phyloP scores from a whole-genome alignment of 2,329 filamentous ascomycete species.

The Aspergillus quadricinctus region DNA sequence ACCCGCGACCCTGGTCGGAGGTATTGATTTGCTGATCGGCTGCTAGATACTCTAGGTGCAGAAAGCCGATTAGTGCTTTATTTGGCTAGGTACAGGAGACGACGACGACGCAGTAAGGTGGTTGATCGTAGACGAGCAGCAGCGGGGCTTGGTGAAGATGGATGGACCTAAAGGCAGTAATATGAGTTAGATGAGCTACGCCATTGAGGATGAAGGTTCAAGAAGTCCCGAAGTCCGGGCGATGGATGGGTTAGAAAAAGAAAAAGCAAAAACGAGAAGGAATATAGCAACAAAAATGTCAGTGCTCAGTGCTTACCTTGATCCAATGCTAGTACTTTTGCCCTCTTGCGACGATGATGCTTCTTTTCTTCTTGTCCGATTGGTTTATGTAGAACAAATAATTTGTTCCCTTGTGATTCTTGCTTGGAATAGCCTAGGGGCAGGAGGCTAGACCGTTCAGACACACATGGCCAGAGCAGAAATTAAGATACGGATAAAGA shows the following conservation, averaged over 20 bases:
- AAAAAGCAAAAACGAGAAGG: slow-evolving; percentile 2
- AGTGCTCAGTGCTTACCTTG: background rate
- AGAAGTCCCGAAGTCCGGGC: background rate
- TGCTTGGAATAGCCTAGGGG: slow-evolving; percentile 9
- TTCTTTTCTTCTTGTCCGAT: background rate
- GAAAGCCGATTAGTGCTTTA: background rate
- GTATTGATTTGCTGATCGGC: background rate
- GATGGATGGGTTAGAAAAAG: background rate
- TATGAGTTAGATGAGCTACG: background rate
- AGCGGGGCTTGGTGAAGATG: background rate
- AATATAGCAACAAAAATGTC: background rate
- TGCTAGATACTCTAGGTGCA: background rate
- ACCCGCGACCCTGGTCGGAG: slow-evolving; percentile 1
- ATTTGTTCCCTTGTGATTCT: background rate
- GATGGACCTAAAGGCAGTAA: background rate
- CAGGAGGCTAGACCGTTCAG: slow-evolving; percentile 30
- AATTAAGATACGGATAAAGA: background rate
- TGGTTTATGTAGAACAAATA: background rate
- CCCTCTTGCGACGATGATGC: background rate
- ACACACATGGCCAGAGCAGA: slow-evolving; percentile 26
- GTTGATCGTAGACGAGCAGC: background rate
- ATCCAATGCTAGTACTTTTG: background rate
- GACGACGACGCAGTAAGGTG: background rate
- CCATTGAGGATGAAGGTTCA: slow-evolving; percentile 1
- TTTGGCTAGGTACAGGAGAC: background rate